Conservation (phyloP, 495 filamentous ascomycete genomes). For the Xylaria palmicola region DNA sequence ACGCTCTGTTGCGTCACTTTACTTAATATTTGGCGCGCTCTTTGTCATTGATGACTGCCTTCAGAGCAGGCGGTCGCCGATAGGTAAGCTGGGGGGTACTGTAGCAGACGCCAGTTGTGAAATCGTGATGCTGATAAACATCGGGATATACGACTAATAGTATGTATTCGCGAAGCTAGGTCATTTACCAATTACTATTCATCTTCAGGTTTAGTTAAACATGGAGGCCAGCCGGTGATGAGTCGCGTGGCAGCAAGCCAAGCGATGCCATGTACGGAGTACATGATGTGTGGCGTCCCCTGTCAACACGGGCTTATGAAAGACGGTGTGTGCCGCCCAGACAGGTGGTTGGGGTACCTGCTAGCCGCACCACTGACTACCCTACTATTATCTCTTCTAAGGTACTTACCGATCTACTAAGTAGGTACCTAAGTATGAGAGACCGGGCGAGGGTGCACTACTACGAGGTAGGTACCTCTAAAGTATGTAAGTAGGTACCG, state of each 20-base stretch:
- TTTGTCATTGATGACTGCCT: slow-evolving; percentile 1
- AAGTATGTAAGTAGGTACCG: no score
- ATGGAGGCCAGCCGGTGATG: slow-evolving; percentile 11
- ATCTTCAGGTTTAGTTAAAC: not conserved
- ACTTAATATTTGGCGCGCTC: slow-evolving; percentile 13
- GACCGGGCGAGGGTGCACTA: no score
- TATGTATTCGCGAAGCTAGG: slow-evolving; percentile 2
- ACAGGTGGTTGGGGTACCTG: not conserved
- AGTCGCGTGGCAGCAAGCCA: slow-evolving; percentile 21
- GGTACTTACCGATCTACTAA: no score
- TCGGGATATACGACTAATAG: not conserved
- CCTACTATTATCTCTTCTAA: no score
- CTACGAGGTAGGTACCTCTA: no score
- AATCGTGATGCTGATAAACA: not conserved
- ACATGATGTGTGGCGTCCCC: slow-evolving; percentile 9
- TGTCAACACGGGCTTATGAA: slow-evolving; percentile 13
- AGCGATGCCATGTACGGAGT: slow-evolving; percentile 11
- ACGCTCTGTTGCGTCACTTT: slow-evolving; percentile 20
- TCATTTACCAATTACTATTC: slow-evolving; percentile 3
- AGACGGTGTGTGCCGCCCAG: slow-evolving; percentile 12
- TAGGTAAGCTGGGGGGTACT: not conserved
- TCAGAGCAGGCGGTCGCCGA: not conserved
- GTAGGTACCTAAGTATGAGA: no score
- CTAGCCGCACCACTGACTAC: no score
- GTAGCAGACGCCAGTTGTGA: not conserved